Percentiles rank a stretch among this genome's conserved stretches.
These are phyloP conservation scores for Taphrina confusa DNA, from an alignment of 1,139 yeast genomes.

Conservation along the genomic window DNA sequence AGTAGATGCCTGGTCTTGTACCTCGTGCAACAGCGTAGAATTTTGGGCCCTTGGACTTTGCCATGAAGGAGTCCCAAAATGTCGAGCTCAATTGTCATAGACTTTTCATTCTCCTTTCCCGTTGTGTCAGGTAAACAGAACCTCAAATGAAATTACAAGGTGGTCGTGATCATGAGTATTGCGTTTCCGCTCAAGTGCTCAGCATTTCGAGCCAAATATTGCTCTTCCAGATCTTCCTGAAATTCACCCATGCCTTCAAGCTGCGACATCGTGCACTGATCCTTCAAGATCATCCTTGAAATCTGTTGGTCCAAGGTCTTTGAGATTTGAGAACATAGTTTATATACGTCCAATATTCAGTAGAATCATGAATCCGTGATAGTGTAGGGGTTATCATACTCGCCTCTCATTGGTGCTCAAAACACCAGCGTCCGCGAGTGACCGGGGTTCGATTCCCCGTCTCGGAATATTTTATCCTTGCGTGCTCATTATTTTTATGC, in stretches of 20 bases:
- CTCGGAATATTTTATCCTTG: slow-evolving; percentile 8
- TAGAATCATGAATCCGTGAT: slow-evolving; percentile 14
- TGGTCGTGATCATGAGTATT: too few relatives aligned
- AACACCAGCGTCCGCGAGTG: slow-evolving; percentile 12
- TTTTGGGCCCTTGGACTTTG: slow-evolving; percentile 5
- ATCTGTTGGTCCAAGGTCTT: too few relatives aligned
- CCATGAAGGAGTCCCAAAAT: slow-evolving; percentile 11
- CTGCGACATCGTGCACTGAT: too few relatives aligned
- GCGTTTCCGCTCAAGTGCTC: too few relatives aligned
- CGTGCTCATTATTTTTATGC: too few relatives aligned
- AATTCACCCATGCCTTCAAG: too few relatives aligned
- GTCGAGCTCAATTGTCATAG: slow-evolving; percentile 1
- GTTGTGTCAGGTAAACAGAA: too few relatives aligned
- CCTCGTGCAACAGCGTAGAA: slow-evolving; percentile 37
- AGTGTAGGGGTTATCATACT: slow-evolving; percentile 27
- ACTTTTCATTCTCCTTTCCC: too few relatives aligned
- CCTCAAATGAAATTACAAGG: too few relatives aligned
- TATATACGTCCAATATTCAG: background rate
- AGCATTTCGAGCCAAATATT: too few relatives aligned
- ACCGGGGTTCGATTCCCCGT: slow-evolving; percentile 29
- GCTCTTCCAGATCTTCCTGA: too few relatives aligned
- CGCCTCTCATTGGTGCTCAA: slow-evolving; percentile 8
- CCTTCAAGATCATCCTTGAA: too few relatives aligned
- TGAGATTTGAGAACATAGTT: background rate
- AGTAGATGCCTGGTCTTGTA: slow-evolving; percentile 36